Evolutionary conservation across 768 basidiomycete genomes (phyloP).

Genomic region (Mycena polygramma): DNA sequence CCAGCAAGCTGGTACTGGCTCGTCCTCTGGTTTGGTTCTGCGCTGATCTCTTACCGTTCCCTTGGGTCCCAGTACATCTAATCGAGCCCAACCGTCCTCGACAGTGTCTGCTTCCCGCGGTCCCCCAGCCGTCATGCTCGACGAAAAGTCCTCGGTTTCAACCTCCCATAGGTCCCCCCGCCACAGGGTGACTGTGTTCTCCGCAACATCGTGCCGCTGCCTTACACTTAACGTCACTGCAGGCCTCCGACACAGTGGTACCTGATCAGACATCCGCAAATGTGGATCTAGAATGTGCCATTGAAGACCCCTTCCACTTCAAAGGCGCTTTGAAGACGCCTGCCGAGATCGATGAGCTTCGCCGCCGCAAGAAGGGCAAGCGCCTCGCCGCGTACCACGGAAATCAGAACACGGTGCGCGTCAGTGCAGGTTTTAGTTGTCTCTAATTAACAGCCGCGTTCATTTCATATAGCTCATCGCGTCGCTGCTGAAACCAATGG

Average conservation of each 20-base stretch:
- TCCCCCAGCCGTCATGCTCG: conserved; percentile 49
- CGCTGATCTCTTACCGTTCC: conserved; percentile 28
- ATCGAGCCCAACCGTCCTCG: conserved; percentile 37
- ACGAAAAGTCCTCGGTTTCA: conserved; percentile 48
- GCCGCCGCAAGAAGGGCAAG: conserved; percentile 72
- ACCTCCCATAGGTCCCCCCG: conserved; percentile 43
- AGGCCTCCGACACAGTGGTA: conserved; percentile 67
- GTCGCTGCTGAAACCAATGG: conserved; percentile 92
- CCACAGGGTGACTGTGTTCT: conserved; percentile 43
- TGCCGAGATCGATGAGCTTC: conserved; percentile 72
- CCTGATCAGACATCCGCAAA: conserved; percentile 53
- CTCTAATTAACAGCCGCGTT: neutral
- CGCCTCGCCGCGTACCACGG: conserved; percentile 74
- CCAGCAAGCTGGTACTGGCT: neutral
- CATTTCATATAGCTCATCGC: conserved; percentile 73
- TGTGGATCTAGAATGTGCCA: conserved; percentile 52
- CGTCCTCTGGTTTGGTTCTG: conserved; percentile 23
- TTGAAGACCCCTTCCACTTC: conserved; percentile 75
- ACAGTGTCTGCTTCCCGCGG: conserved; percentile 42
- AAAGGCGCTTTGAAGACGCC: conserved; percentile 72
- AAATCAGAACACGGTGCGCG: conserved; percentile 78
- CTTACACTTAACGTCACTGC: conserved; percentile 35
- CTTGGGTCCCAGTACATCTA: conserved; percentile 29
- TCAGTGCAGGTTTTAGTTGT: neutral
- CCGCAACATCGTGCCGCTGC: conserved; percentile 12